Evolutionary conservation across 2,329 filamentous ascomycete species (phyloP).

Genomic region (Colletotrichum abscissum): DNA sequence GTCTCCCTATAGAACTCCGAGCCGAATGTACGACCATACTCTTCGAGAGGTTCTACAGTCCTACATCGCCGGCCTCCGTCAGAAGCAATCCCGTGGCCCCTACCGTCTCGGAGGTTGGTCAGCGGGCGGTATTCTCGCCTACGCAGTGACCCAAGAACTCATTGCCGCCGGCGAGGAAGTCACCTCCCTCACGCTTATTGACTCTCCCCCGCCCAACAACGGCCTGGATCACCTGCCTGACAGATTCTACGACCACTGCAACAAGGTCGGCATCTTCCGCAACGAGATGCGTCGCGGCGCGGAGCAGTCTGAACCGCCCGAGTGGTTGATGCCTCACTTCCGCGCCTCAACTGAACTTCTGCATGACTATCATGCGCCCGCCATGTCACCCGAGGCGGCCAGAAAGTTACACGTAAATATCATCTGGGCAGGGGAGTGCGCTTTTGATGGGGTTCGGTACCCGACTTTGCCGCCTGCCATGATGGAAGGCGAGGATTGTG

Average conservation of each 20-base stretch:
- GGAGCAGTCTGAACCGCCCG: slow-evolving; percentile 65
- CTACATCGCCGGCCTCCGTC: slow-evolving; percentile 1
- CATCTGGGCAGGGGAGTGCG: slow-evolving; percentile 80
- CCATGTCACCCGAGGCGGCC: slow-evolving; percentile 68
- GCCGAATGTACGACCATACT: slow-evolving; percentile 9
- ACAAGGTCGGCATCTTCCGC: slow-evolving; percentile 76
- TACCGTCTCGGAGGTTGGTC: slow-evolving; percentile 81
- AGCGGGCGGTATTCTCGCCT: slow-evolving; percentile 79
- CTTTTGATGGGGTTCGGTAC: slow-evolving; percentile 74
- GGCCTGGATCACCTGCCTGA: slow-evolving; percentile 72
- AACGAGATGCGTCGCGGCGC: slow-evolving; percentile 57
- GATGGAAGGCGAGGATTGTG: slow-evolving; percentile 64
- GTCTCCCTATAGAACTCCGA: slow-evolving; percentile 69
- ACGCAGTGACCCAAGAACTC: slow-evolving; percentile 71
- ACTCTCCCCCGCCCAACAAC: slow-evolving; percentile 73
- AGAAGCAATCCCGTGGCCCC: slow-evolving; percentile 71
- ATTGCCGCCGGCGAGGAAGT: slow-evolving; percentile 67
- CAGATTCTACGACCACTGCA: slow-evolving; percentile 77
- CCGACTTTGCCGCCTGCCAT: slow-evolving; percentile 71
- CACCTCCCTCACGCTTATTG: slow-evolving; percentile 71
- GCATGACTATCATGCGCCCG: slow-evolving; percentile 69
- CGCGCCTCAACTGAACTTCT: slow-evolving; percentile 74
- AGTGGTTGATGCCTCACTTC: slow-evolving; percentile 81
- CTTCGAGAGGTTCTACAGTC: not conserved
- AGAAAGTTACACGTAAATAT: slow-evolving; percentile 70